Evolutionary conservation across 768 basidiomycete species (phyloP).

Genomic region (Lentinula edodes): DNA sequence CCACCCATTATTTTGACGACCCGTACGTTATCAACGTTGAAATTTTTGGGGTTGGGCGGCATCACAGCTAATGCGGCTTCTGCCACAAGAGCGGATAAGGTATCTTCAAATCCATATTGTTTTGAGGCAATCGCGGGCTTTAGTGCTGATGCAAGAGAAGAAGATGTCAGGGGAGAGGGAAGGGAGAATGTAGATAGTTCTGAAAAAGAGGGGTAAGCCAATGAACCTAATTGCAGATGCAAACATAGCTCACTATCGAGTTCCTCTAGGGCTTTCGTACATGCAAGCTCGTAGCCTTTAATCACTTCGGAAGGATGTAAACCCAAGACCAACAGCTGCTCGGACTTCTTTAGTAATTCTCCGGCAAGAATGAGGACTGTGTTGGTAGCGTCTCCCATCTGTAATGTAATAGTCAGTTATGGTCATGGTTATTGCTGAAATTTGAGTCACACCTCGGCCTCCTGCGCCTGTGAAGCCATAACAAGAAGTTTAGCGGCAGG

Average conservation of each 20-base stretch:
- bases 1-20: conserved; percentile 99
- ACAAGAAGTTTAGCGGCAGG: conserved; percentile 99
- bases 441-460: conserved; percentile 64
- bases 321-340: conserved; percentile 91
- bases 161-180: conserved; percentile 66
- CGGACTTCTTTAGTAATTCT: conserved; percentile 90
- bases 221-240: conserved; percentile 1
- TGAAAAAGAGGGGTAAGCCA: conserved; percentile 22
- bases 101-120: conserved; percentile 91
- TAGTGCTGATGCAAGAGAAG: conserved; percentile 68
- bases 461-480: conserved; percentile 97
- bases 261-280: conserved; percentile 76
- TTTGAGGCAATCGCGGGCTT: conserved; percentile 94
- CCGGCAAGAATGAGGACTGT: conserved; percentile 93
- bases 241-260: conserved; percentile 70
- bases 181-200: conserved; percentile 67
- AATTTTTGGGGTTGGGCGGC: conserved; percentile 82
- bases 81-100: conserved; percentile 76
- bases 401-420: conserved; percentile 1
- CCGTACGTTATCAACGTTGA: conserved; percentile 97
- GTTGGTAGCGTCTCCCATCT: conserved; percentile 99
- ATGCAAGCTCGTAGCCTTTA: conserved; percentile 91
- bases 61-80: conserved; percentile 92
- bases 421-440: not conserved
- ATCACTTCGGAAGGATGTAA: conserved; percentile 95